A percentile compares a stretch with the other conserved stretches of the same genome.
Evolutionary conservation across 495 filamentous ascomycete species (phyloP).

Genomic region (Aspergillus carlsbadensis): DNA sequence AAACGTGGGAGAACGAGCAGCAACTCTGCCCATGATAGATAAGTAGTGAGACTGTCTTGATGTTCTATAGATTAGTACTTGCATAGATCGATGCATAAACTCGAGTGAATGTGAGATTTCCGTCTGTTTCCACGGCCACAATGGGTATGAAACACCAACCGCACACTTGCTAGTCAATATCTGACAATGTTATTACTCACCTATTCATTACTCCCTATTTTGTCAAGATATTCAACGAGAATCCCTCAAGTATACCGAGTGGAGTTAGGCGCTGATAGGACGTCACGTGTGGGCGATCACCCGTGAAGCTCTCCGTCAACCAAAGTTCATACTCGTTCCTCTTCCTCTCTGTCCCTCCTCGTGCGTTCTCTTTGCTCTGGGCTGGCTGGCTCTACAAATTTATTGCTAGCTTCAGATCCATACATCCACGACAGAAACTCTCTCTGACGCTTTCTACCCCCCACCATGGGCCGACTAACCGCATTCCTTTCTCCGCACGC

Average conservation of each 20-base stretch:
- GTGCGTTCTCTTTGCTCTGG: not conserved
- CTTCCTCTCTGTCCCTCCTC: constrained; percentile 1
- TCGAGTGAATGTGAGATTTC: not conserved
- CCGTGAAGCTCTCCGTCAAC: constrained; percentile 16
- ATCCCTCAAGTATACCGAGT: not conserved
- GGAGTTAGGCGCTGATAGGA: constrained; percentile 18
- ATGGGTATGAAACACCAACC: too few species aligned
- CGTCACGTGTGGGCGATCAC: constrained; percentile 25
- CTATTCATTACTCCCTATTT: too few species aligned
- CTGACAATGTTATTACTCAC: too few species aligned
- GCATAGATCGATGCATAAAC: constrained; percentile 8
- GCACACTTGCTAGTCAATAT: too few species aligned
- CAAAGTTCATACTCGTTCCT: constrained; percentile 14
- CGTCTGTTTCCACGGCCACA: too few species aligned
- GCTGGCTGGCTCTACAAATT: not conserved
- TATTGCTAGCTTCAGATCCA: not conserved
- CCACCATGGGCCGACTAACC: constrained; percentile 19
- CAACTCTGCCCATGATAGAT: constrained; percentile 11
- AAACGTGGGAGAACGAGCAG: constrained; percentile 34
- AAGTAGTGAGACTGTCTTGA: not conserved
- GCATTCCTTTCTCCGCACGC: constrained; percentile 19
- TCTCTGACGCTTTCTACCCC: not conserved
- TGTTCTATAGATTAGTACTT: not conserved
- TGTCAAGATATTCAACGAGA: too few species aligned
- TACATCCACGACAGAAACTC: not conserved